phyloP scores from a whole-genome alignment of 176 grass and related monocot species.

The Avena sativa region DNA sequence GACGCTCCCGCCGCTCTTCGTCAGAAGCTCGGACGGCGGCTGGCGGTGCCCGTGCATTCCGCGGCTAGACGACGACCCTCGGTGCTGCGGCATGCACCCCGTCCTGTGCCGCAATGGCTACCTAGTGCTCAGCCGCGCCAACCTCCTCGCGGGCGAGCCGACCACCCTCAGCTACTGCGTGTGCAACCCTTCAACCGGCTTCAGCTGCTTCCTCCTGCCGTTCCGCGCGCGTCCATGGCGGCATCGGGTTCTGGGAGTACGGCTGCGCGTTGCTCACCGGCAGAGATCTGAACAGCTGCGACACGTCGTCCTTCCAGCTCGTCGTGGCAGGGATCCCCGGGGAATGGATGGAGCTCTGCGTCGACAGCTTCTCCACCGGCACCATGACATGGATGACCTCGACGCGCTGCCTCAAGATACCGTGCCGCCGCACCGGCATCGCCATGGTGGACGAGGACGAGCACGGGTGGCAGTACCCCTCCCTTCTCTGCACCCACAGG shows the following conservation, averaged over 20 bases:
- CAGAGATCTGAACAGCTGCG: neutral
- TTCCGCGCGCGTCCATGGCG: neutral
- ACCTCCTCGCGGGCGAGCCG: neutral
- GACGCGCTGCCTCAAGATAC: neutral
- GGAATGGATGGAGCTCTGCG: neutral
- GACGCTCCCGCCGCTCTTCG: slow-evolving; percentile 6
- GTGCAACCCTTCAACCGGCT: slow-evolving; percentile 14
- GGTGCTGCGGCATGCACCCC: neutral
- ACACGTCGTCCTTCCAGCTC: neutral
- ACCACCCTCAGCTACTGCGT: slow-evolving; percentile 8
- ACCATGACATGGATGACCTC: neutral
- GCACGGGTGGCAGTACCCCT: neutral
- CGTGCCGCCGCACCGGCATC: neutral
- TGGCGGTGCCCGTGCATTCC: neutral
- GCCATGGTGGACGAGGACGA: neutral
- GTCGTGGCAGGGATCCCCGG: neutral
- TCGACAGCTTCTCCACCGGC: neutral
- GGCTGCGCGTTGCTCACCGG: neutral
- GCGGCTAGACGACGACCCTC: neutral
- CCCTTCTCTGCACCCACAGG: neutral
- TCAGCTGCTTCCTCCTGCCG: neutral
- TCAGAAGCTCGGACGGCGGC: neutral
- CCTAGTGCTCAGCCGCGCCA: neutral
- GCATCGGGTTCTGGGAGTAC: slow-evolving; percentile 2
- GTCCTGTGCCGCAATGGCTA: neutral